Evolutionary conservation across 495 filamentous ascomycete species (phyloP).

Genomic region (Pyrenula aspistea): DNA sequence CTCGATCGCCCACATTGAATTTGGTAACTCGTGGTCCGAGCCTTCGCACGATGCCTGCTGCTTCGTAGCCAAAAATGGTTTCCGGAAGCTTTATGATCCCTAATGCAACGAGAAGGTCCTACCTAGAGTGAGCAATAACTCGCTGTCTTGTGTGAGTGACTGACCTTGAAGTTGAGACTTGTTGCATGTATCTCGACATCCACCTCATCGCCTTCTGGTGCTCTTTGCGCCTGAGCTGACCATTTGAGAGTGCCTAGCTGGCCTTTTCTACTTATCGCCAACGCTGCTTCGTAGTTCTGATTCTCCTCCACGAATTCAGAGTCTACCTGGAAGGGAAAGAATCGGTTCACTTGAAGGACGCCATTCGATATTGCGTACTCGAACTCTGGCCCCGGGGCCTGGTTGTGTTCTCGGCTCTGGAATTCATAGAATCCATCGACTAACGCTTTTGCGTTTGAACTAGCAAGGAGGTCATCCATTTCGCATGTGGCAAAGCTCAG

Average conservation of each 20-base stretch:
- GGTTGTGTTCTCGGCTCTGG: neutral
- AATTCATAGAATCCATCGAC: neutral
- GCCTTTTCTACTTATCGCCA: neutral
- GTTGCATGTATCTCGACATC: constrained; percentile 22
- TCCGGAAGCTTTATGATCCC: constrained; percentile 8
- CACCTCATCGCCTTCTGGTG: constrained; percentile 8
- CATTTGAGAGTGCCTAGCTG: constrained; percentile 10
- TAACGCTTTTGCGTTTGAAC: neutral
- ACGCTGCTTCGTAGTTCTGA: neutral
- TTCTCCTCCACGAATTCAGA: constrained; percentile 1
- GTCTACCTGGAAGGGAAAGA: constrained; percentile 3
- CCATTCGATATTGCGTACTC: constrained; percentile 9
- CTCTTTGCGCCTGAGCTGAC: neutral
- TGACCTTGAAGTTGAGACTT: constrained; percentile 19
- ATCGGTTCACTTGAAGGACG: constrained; percentile 5
- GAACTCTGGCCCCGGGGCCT: constrained; percentile 4
- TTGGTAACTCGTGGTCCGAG: constrained; percentile 16
- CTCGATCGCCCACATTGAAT: constrained; percentile 31
- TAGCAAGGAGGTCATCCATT: neutral
- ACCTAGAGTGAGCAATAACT: too few relatives aligned
- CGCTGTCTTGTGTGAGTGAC: too few relatives aligned
- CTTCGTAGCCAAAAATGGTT: constrained; percentile 26
- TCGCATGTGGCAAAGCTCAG: constrained; percentile 9
- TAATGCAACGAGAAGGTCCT: constrained; percentile 1
- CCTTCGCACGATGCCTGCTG: constrained; percentile 26